A percentile compares a stretch with the other conserved stretches of the same genome.
Evolutionary conservation across 495 filamentous ascomycete species (phyloP).

Genomic region (Neurospora tetrasperma): DNA sequence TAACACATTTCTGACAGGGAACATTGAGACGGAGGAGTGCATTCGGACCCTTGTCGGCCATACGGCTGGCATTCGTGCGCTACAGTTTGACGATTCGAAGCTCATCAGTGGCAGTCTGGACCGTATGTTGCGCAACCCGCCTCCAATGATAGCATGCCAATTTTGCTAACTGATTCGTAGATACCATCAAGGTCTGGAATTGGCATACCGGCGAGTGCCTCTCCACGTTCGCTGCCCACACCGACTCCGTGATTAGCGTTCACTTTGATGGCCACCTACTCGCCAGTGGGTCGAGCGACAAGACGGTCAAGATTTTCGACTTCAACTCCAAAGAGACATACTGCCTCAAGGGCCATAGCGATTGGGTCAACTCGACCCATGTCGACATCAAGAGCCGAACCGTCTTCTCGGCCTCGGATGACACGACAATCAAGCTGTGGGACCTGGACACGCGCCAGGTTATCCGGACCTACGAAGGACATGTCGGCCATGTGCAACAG

Average conservation of each 20-base stretch:
- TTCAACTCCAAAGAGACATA: conserved; percentile 74
- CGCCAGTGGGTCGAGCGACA: conserved; percentile 80
- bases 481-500: conserved; percentile 92
- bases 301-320: conserved; percentile 88
- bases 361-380: conserved; percentile 90
- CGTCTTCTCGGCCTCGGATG: conserved; percentile 86
- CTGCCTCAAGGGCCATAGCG: conserved; percentile 69
- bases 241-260: conserved; percentile 67
- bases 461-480: conserved; percentile 77
- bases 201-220: conserved; percentile 88
- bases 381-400: conserved; percentile 74
- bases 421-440: conserved; percentile 73
- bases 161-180: conserved; percentile 10
- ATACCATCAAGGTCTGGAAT: conserved; percentile 85
- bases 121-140: conserved; percentile 6
- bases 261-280: conserved; percentile 78
- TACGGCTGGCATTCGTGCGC: conserved; percentile 66
- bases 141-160: background rate
- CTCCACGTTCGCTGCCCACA: conserved; percentile 67
- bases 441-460: conserved; percentile 64
- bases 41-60: conserved; percentile 77
- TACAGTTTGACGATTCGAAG: conserved; percentile 89
- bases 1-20: conserved; percentile 30
- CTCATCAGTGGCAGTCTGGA: conserved; percentile 26
- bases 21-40: conserved; percentile 78